Evolutionary conservation across 129 eudicot genomes (phyloP), one percentile per base, ranked within the genome.

Genomic region (Artemisia tridentata): DNA sequence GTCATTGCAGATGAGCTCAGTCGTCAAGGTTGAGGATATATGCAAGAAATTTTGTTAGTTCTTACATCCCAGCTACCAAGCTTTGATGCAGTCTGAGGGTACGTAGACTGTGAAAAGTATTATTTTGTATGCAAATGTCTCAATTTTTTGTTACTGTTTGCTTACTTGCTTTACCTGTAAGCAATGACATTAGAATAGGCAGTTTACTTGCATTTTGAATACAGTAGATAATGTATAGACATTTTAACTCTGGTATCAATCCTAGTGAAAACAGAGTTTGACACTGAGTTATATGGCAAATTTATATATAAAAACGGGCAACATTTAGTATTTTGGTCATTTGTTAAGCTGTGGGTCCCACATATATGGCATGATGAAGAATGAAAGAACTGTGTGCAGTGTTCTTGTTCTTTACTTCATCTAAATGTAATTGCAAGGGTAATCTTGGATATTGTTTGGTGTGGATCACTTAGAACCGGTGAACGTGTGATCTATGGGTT

Each of bases 1-100:
- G 59, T 85, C 19, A 92, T 92, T 75, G 86, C 92, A 47, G 76
- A 74, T 29, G 88, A 73, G 65, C 96, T 92, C 43, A 16, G 63
- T 75, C 75, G 63, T 73, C 85, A 82, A 75, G 72, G 86, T 69
- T 82, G 72, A 78, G 64, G 41, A 50, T 16, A 12, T 23, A 18
- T 47, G 56, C 71, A 21, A 23, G 48, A 49, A 69, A 46, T 58
- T 65, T 80, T 81, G 80, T 54, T 50, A 23, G 56, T 56, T 61
- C 8, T 58, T 38, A 21, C 7, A 59, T 23, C 11, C 18, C 43
- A 4, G 29, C 65, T 11, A 19, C 7, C 9, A 25, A 25, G 13
- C 11, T 59, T 57, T 57, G 38, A 11, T 59, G 65, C 43, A 12
- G 65, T 59, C 29, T 1, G 65, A 25, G 65, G 65, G 65, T 20